Percentiles rank a stretch among this genome's conserved stretches.
Evolutionary conservation across 23 red algal genomes (phyloP).

Genomic region (Gracilaria caudata): DNA sequence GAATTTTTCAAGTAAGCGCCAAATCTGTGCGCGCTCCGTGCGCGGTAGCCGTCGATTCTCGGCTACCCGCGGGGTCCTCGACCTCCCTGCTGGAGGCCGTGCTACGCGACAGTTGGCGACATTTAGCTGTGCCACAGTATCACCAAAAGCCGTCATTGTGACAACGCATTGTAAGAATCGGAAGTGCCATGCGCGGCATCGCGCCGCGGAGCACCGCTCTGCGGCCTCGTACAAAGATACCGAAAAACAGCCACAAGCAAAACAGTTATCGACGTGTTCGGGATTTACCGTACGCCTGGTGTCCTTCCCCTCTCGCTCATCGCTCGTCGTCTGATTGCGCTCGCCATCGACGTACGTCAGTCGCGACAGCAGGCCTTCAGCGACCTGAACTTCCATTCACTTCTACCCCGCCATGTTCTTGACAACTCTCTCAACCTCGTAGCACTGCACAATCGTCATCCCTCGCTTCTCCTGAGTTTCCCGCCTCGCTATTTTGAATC

Average conservation of each 20-base stretch:
- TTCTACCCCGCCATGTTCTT: neutral
- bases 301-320: neutral
- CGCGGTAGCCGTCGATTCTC: neutral
- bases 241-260: neutral
- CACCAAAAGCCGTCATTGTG: neutral
- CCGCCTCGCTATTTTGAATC: neutral
- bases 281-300: neutral
- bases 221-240: neutral
- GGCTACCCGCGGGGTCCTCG: neutral
- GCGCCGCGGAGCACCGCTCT: neutral
- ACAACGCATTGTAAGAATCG: neutral
- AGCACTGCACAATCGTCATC: neutral
- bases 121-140: neutral
- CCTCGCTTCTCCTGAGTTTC: neutral
- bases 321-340: neutral
- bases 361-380: too few relatives aligned
- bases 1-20: too few relatives aligned
- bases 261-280: slow-evolving; percentile 23
- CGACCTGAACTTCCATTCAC: neutral
- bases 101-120: neutral
- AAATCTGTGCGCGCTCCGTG: neutral
- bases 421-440: neutral
- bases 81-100: neutral
- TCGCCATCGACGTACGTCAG: neutral
- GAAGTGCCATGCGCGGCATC: neutral